Evolutionary conservation across 441 rosid genomes (phyloP), one percentile per base, ranked within the genome.

Genomic region (Pelargonium citronellum): DNA sequence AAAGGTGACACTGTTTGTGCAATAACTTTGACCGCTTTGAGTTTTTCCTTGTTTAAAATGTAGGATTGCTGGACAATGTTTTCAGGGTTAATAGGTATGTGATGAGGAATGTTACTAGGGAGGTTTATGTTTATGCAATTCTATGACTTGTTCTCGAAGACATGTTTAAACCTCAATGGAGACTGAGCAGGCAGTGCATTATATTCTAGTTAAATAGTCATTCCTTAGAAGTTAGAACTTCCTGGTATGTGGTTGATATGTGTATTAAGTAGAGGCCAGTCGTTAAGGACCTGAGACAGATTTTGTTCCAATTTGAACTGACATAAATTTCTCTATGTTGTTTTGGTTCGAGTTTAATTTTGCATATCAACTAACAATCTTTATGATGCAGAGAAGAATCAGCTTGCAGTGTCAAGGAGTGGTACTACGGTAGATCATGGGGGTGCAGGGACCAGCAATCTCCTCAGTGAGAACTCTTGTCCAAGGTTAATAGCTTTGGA

Each of bases 351-450:
- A 24, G 34, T 69, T 78, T 78, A 82, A 81, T 84, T 82, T 69
- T 77, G 77, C 78, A 60, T 81, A 87, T 73, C 74, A 80, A 67
- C 73, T 9, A 82, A 30, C 37, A 30, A 30, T 77, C 61, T 72
- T 74, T 76, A 74, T 81, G 84, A 84, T 66, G 83, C 84, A 66
- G 91, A 87, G 82, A 87, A 77, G 78, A 84, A 68, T 69, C 85
- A 78, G 63, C 70, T 63, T 67, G 67, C 64, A 8, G 44, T 72
- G 64, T 53, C 80, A 11, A 82, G 88, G 75, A 82, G 73, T 71
- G 11, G 24, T 68, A 70, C 71, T 63, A 34, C 47, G 2, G 64
- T 67, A 61, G 84, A 83, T 69, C 83, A 76, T 62, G 78, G 77
- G 70, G 88, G 80, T 75, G 66, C 74, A 39, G 86, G 82, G 49